Evolutionary conservation across 139 green algal genomes (phyloP).

Genomic region (Haematococcus sp.): DNA sequence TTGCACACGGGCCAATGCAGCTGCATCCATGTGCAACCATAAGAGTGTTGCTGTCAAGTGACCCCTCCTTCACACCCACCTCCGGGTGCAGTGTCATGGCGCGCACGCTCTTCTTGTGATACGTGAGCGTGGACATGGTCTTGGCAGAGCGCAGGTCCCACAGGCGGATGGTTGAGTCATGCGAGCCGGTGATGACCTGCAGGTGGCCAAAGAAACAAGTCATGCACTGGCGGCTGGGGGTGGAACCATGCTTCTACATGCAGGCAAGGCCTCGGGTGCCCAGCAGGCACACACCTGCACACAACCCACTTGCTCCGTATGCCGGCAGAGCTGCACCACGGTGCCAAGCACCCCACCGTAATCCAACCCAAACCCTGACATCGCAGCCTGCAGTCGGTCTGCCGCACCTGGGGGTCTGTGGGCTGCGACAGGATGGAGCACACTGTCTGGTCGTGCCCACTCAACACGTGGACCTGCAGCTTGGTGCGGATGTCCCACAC

Average conservation of each 20-base stretch:
- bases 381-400: too few relatives aligned
- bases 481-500: constrained; percentile 99
- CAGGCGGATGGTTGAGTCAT: constrained; percentile 57
- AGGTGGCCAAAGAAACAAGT: not conserved
- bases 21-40: too few relatives aligned
- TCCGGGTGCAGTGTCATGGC: constrained; percentile 77
- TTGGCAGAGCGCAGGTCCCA: constrained; percentile 73
- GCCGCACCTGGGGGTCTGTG: constrained; percentile 78
- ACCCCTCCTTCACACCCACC: too few relatives aligned
- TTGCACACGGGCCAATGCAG: too few relatives aligned
- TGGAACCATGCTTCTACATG: not conserved
- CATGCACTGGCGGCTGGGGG: constrained; percentile 1
- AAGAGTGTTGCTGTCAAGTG: too few relatives aligned
- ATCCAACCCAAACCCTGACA: too few relatives aligned
- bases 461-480: constrained; percentile 58
- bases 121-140: constrained; percentile 87
- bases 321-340: too few relatives aligned
- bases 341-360: too few relatives aligned
- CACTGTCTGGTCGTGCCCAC: constrained; percentile 94
- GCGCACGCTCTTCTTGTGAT: constrained; percentile 96
- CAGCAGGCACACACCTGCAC: too few relatives aligned
- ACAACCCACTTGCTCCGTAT: too few relatives aligned
- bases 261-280: not conserved
- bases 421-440: constrained; percentile 80
- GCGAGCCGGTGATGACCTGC: constrained; percentile 82